A percentile compares a stretch with the other conserved stretches of the same genome.
These are phyloP conservation scores for Candida peoriensis DNA, from an alignment of 805 yeast genomes.

Conservation along the genomic window DNA sequence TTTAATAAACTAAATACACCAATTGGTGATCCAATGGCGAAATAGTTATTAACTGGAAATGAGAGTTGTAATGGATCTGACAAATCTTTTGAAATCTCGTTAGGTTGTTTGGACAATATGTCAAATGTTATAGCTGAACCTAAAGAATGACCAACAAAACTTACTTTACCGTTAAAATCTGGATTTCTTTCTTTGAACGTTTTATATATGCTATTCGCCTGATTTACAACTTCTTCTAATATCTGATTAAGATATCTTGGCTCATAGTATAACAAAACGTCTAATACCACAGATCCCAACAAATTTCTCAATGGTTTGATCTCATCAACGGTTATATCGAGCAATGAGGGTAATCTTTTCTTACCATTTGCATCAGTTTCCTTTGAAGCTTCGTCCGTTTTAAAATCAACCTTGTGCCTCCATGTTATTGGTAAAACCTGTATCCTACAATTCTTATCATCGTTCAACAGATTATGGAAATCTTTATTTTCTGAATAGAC, in stretches of 20 bases:
- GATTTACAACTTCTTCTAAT: constrained; percentile 51
- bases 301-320: constrained; percentile 71
- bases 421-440: constrained; percentile 91
- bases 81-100: constrained; percentile 14
- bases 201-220: constrained; percentile 58
- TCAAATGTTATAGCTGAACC: constrained; percentile 87
- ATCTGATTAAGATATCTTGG: constrained; percentile 61
- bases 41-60: constrained; percentile 70
- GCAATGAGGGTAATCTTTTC: constrained; percentile 51
- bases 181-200: constrained; percentile 63
- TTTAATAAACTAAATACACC: constrained; percentile 80
- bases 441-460: constrained; percentile 48
- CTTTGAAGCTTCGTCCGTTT: constrained; percentile 38
- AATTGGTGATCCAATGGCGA: constrained; percentile 85
- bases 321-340: constrained; percentile 73
- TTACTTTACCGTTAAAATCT: constrained; percentile 71
- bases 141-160: constrained; percentile 84
- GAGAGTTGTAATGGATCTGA: constrained; percentile 40
- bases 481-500: constrained; percentile 38
- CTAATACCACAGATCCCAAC: constrained; percentile 83
- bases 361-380: constrained; percentile 34
- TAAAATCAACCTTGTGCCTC: constrained; percentile 74
- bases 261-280: constrained; percentile 75
- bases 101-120: constrained; percentile 46
- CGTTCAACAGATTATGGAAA: constrained; percentile 33